phyloP scores from a whole-genome alignment of 108 stramenopile genomes.

The Discostella stelligeroides region DNA sequence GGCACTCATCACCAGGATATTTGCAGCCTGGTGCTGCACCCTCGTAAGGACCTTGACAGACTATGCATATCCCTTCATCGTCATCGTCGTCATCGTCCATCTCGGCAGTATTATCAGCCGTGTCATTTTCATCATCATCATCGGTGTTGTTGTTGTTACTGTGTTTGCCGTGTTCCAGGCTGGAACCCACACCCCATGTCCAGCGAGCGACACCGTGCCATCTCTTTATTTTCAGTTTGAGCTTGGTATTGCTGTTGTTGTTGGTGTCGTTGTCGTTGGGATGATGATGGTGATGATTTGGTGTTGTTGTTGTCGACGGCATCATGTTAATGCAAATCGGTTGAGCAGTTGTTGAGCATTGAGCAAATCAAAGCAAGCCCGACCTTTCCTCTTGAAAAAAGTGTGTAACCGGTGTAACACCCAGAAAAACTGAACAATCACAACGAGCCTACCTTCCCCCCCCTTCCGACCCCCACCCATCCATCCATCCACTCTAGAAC shows the following conservation, averaged over 20 bases:
- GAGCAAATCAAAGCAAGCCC: too few relatives aligned
- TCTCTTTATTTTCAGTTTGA: slow-evolving; percentile 77
- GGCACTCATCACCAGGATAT: slow-evolving; percentile 91
- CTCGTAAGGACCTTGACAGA: slow-evolving; percentile 92
- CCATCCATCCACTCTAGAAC: too few relatives aligned
- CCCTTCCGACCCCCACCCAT: too few relatives aligned
- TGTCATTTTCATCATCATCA: too few relatives aligned
- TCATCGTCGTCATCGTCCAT: slow-evolving; percentile 20
- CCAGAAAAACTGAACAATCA: too few relatives aligned
- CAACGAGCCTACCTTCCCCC: too few relatives aligned
- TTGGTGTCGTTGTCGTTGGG: slow-evolving; percentile 8
- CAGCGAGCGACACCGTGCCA: slow-evolving; percentile 85
- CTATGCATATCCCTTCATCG: slow-evolving; percentile 87
- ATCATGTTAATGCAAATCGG: too few relatives aligned
- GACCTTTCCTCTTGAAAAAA: too few relatives aligned
- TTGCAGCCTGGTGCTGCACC: slow-evolving; percentile 84
- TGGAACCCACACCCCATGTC: slow-evolving; percentile 73
- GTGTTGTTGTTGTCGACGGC: not conserved
- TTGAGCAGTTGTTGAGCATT: too few relatives aligned
- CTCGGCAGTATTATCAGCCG: too few relatives aligned
- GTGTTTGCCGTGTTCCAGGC: not conserved
- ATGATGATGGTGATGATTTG: not conserved
- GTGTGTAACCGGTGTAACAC: too few relatives aligned
- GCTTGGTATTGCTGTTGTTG: slow-evolving; percentile 33
- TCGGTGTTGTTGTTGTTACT: slow-evolving; percentile 22